Conservation (phyloP, 306 rosid species). For the Castanopsis chinensis region DNA sequence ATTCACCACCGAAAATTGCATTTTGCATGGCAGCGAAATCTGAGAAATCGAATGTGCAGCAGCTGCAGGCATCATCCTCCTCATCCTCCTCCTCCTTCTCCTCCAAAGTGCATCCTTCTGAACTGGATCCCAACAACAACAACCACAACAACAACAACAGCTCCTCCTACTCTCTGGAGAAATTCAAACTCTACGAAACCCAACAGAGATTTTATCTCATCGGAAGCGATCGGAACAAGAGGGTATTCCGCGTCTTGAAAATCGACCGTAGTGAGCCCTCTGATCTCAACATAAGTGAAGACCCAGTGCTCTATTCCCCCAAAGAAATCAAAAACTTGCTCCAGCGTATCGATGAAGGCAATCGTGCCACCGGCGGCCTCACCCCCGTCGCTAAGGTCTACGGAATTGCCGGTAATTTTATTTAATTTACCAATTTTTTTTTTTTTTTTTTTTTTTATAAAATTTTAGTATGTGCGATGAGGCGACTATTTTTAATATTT, state of each 20-base stretch:
- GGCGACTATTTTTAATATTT: too few relatives aligned
- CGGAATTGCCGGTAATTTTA: constrained; percentile 71
- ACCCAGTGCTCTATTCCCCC: constrained; percentile 79
- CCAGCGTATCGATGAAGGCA: constrained; percentile 82
- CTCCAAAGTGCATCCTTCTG: constrained; percentile 69
- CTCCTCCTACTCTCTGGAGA: constrained; percentile 68
- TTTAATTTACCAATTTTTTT: too few relatives aligned
- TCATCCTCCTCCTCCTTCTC: background rate
- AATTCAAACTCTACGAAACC: constrained; percentile 86
- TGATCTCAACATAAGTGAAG: constrained; percentile 80
- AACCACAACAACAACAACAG: too few relatives aligned
- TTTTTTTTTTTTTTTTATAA: rapidly evolving
- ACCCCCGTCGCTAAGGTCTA: constrained; percentile 62
- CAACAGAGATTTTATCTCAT: constrained; percentile 82
- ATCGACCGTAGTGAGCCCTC: constrained; percentile 91
- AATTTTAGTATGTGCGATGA: too few relatives aligned
- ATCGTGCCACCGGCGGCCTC: constrained; percentile 86
- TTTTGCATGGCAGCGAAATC: constrained; percentile 42
- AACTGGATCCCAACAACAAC: constrained; percentile 43
- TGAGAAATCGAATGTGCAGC: constrained; percentile 36
- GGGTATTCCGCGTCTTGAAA: constrained; percentile 73
- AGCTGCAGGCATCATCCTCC: background rate
- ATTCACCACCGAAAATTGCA: background rate
- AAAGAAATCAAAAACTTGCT: constrained; percentile 79
- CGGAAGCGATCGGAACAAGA: constrained; percentile 84